Conservation (phyloP, 2,329 filamentous ascomycete species). For the Epichloe brachyelytri region DNA sequence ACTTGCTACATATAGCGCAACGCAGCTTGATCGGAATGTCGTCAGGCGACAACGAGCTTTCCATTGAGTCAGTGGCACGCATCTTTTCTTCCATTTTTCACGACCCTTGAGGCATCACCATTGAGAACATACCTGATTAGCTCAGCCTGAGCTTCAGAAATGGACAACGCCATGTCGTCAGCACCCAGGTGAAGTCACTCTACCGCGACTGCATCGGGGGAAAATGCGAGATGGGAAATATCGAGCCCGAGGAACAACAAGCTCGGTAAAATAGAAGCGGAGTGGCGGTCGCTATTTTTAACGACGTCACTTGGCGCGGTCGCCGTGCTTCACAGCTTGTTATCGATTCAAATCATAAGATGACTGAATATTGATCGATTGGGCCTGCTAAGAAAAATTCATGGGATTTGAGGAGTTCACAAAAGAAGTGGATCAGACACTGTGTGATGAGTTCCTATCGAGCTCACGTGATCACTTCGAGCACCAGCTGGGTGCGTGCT, state of each 20-base stretch:
- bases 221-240: constrained; percentile 1
- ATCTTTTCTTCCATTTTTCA: background rate
- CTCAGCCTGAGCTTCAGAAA: constrained; percentile 41
- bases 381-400: background rate
- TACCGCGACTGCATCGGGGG: constrained; percentile 8
- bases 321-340: constrained; percentile 3
- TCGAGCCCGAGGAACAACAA: background rate
- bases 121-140: constrained; percentile 37
- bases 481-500: background rate
- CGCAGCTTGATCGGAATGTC: constrained; percentile 93
- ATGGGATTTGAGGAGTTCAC: constrained; percentile 10
- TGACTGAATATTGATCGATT: background rate
- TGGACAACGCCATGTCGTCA: constrained; percentile 23
- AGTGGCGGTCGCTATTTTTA: background rate
- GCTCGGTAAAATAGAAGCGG: background rate
- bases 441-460: background rate
- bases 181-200: constrained; percentile 6
- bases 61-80: constrained; percentile 7
- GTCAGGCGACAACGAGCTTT: constrained; percentile 62
- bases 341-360: constrained; percentile 6
- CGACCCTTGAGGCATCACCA: background rate
- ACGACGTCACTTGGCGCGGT: background rate
- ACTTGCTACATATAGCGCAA: constrained; percentile 84
- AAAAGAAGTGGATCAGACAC: constrained; percentile 10
- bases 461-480: constrained; percentile 9